Evolutionary conservation across 2,329 filamentous ascomycete genomes (phyloP), one percentile per base, ranked within the genome.

Genomic region (Lachnellula willkommii): DNA sequence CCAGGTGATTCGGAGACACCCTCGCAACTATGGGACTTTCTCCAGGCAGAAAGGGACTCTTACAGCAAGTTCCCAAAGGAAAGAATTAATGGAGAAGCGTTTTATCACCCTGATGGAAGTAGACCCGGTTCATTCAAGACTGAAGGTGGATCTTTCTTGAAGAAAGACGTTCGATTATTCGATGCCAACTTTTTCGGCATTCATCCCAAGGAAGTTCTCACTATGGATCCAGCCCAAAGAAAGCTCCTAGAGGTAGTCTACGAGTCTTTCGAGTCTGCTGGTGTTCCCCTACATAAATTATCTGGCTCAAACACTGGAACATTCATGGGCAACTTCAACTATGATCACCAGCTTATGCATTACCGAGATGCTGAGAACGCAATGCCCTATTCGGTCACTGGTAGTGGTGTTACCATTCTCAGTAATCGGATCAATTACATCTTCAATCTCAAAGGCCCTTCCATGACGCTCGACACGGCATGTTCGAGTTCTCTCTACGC

Each of bases 381-480:
- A 64, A 74, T 58, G 77, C 77, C 70, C 68, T 79, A 39, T 15
- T 12, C 12, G 4, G 0, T 76, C 73, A 49, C 73, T n/a, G 81
- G 80, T 14, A 81, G 84, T 62, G 82, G 81, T 2, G 66, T 77
- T 12, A 77, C 72, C 0, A 72, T 75, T 7, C 36, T 55, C 2
- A 17, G 47, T 11, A 73, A 72, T 39, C 63, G 70, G 1, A 54
- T 68, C 1, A 68, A 65, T 2, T 70, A 71, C 35, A 67, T 71
- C 26, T 68, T 67, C 17, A 63, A 70, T 36, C 52, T 73, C 2
- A 65, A 58, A 3, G 71, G 71, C 0, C 70, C 71, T 6, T 80
- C 77, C 60, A 73, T 82, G 66, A 81, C 78, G 0, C 67, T 84
- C 9, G 80, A 84, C 50, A 83, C 81, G 1, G 81, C 79, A 24